Conservation (phyloP, 495 filamentous ascomycete species). For the Monascus purpureus region DNA sequence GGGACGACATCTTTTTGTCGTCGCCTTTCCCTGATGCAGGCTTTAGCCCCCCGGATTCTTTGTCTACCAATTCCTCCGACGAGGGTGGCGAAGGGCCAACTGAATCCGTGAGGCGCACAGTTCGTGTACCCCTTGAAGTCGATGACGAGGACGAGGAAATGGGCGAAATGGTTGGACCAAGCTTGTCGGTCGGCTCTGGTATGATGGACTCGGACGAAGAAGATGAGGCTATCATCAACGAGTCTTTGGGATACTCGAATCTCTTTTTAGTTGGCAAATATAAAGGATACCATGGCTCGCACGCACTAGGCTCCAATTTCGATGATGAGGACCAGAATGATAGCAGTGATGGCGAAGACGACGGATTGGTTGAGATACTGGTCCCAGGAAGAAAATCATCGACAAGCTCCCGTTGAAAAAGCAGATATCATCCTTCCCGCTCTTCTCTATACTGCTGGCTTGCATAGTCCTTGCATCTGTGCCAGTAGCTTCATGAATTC, state of each 20-base stretch:
- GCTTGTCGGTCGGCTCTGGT: conserved; percentile 13
- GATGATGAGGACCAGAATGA: conserved; percentile 29
- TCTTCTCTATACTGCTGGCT: too few relatives aligned
- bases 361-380: conserved; percentile 34
- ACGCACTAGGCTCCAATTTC: conserved; percentile 21
- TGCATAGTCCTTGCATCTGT: too few relatives aligned
- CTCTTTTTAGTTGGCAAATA: conserved; percentile 21
- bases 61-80: conserved; percentile 29
- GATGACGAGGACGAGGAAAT: conserved; percentile 34
- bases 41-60: conserved; percentile 30
- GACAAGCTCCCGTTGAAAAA: conserved; percentile 5
- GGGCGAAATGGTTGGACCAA: conserved; percentile 34
- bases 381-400: conserved; percentile 29
- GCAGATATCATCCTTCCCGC: too few relatives aligned
- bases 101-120: conserved; percentile 21
- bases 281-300: conserved; percentile 18
- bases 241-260: conserved; percentile 30
- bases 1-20: conserved; percentile 17
- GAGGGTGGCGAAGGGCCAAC: conserved; percentile 21
- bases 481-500: too few relatives aligned
- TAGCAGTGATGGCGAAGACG: conserved; percentile 34
- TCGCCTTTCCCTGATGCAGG: conserved; percentile 26
- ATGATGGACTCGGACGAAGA: conserved; percentile 35
- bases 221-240: conserved; percentile 35
- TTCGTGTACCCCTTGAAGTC: conserved; percentile 31